Evolutionary conservation across 2,329 filamentous ascomycete genomes (phyloP).

Genomic region (Mollisia scopiformis): DNA sequence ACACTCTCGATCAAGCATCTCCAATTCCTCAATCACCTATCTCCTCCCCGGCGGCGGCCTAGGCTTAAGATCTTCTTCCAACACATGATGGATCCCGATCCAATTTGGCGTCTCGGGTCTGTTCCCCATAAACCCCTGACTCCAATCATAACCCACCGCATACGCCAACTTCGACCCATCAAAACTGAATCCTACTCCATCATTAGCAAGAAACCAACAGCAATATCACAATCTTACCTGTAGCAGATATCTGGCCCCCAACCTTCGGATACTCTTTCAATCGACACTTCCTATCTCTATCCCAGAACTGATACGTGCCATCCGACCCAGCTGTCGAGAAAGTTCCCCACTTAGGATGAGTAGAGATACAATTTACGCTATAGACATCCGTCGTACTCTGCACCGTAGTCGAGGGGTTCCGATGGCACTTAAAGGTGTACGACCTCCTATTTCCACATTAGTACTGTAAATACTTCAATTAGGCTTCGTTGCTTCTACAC

Average conservation of each 20-base stretch:
- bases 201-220: too few relatives aligned
- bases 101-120: constrained; percentile 72
- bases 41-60: constrained; percentile 1
- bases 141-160: constrained; percentile 94
- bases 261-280: constrained; percentile 83
- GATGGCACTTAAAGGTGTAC: constrained; percentile 98
- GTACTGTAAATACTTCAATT: neutral
- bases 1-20: neutral
- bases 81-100: constrained; percentile 78
- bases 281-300: constrained; percentile 85
- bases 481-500: neutral
- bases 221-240: too few relatives aligned
- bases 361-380: constrained; percentile 92
- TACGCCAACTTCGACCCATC: constrained; percentile 82
- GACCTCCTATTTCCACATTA: neutral
- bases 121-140: constrained; percentile 77
- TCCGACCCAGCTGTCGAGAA: constrained; percentile 93
- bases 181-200: too few relatives aligned
- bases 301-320: constrained; percentile 94
- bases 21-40: neutral
- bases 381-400: constrained; percentile 80
- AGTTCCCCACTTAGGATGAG: constrained; percentile 91
- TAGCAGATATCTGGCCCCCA: constrained; percentile 85
- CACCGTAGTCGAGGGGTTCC: constrained; percentile 44
- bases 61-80: constrained; percentile 59